A percentile compares a stretch with the other conserved stretches of the same genome.
These are phyloP conservation scores for Drosera spatulata DNA, from an alignment of 179 eudicot species.

Conservation along the genomic window DNA sequence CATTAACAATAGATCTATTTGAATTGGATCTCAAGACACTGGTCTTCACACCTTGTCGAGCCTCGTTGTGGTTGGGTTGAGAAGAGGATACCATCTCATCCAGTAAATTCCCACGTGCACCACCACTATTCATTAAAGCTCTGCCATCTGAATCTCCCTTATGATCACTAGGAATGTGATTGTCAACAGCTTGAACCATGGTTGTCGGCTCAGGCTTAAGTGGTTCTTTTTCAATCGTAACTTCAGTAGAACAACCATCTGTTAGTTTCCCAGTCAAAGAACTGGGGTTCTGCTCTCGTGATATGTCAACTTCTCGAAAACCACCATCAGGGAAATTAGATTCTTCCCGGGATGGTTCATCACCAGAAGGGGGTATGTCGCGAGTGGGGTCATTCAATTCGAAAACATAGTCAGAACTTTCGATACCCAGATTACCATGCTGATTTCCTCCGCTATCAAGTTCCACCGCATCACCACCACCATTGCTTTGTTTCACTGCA, in stretches of 20 bases:
- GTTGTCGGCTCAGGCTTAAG: constrained; percentile 6
- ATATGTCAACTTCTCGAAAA: constrained; percentile 18
- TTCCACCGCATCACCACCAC: constrained; percentile 9
- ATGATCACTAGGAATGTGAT: constrained; percentile 6
- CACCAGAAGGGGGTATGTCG: constrained; percentile 9
- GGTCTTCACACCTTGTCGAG: constrained; percentile 15
- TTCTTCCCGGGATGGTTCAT: constrained; percentile 11
- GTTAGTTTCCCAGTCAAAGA: constrained; percentile 14
- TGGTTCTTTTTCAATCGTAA: constrained; percentile 14
- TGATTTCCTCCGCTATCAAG: constrained; percentile 13
- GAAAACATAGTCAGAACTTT: constrained; percentile 13
- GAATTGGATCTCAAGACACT: constrained; percentile 13
- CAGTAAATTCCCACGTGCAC: constrained; percentile 26
- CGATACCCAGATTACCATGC: constrained; percentile 12
- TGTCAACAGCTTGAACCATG: constrained; percentile 11
- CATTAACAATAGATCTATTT: constrained; percentile 13
- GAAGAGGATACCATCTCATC: constrained; percentile 29
- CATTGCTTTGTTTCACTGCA: constrained; percentile 15
- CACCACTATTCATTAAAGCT: constrained; percentile 22
- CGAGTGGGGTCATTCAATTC: constrained; percentile 10
- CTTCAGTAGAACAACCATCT: constrained; percentile 5
- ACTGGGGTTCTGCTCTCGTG: constrained; percentile 15
- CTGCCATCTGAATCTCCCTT: constrained; percentile 13
- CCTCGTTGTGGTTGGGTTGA: constrained; percentile 30
- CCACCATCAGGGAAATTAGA: constrained; percentile 16